Base-by-base conservation (phyloP, 139 green algal species). In the Closterium sp. region DNA sequence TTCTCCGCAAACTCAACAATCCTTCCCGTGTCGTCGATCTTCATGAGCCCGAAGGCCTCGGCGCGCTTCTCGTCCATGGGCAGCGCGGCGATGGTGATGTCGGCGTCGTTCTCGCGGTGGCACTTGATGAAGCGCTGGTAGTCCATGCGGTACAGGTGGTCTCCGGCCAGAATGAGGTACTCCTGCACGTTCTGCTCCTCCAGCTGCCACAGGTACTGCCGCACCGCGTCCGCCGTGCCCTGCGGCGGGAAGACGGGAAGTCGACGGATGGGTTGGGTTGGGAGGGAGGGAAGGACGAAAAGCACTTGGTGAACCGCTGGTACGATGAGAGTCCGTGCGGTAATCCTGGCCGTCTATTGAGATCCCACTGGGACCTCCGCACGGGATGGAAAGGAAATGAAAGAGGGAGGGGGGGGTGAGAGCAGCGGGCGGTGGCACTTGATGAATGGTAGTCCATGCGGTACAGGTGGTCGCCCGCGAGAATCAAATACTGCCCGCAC, bases 111-210 rank as follows among this genome's bases (percentile, higher is more conserved):
- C 92, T 97, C 95, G 70, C 97, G 96, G 95, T 99, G 98, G 92
- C 97, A 97, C 38, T 95, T 89, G 86, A 99, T 97, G 96, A 99
- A 99, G 32, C 97, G 95, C 34, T 96, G 94, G 96, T 99, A 99
- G 96, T 99, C 97, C 98, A 99, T 99, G 95, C 98, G 97, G 96
- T 99, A 99, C 93, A 99, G 96, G 95, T 99, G 98, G 96, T 99
- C 98, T 30, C 97, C 98, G 91, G 98, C 99, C 21, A 99, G 96
- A 94, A 99, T 99, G 70, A 99, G 95, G 95, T 98, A 99, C 94
- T 99, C 98, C 95, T 99, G 96, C 85, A 99, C 97, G 28, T 94
- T 89, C 32, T 97, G 97, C 91, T 99, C 97, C 86, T 99, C 97
- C 95, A 99, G 99, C 45, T 99, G 97, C 98, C 98, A 99, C 93